Evolutionary conservation across 768 basidiomycete genomes (phyloP), one percentile per base, ranked within the genome.

Genomic region (Lyophyllum shimeji): DNA sequence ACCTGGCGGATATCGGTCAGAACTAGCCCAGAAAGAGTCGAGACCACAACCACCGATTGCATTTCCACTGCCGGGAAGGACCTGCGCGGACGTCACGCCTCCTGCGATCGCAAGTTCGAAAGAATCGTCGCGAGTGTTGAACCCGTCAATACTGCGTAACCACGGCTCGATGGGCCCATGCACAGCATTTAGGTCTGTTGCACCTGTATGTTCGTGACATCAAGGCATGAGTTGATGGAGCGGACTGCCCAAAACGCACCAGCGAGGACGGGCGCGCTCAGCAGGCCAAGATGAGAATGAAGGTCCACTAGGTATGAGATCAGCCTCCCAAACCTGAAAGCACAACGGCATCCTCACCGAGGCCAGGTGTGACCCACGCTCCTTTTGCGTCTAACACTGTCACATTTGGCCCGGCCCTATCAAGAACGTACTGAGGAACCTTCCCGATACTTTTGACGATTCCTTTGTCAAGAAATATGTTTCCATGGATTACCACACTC

Each of bases 111-210:
- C 82, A 15, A 92, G 76, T 53, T 76, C 76, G 67, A 86, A 87
- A 1, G 86, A 78, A 39, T 86, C 83, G 65, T 95, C 94, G 57
- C 93, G 90, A 0, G 90, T 93, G 67, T 95, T 89, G 63, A 97
- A 79, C 0, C 82, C 92, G 67, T 98, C 95, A 37, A 94, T 76
- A 54, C 83, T 87, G 46, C 93, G 80, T 24, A 98, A 75, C 85
- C 87, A 91, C 1, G 93, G 92, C 31, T 85, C 63, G 54, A 89
- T 77, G 3, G 90, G 81, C 0, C 87, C 88, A 49, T 89, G 80
- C 9, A 57, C 59, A 9, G 90, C 91, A 66, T 88, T 86, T 13
- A 80, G 73, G 65, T 90, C 90, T 43, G 71, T 58, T 15, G 82
- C 74, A 27, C 84, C 83, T 67, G 39, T 15, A 23, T 25, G 23